These are phyloP conservation scores for Hypoxylon rickii DNA, from an alignment of 495 filamentous ascomycete species.

Conservation along the genomic window DNA sequence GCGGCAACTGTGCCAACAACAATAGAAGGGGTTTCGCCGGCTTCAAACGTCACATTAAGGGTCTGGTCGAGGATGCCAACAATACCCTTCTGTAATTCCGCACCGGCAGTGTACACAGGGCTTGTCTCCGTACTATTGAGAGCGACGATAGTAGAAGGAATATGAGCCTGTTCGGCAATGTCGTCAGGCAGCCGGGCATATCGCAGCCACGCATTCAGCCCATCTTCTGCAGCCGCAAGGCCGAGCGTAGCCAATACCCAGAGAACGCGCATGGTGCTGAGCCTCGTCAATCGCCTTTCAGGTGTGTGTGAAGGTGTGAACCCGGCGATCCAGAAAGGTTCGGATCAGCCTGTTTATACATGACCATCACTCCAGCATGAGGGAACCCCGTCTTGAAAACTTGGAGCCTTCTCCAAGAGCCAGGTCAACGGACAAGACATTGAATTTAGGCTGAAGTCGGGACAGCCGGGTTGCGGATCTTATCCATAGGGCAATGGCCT, in stretches of 20 bases:
- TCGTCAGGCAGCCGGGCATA: slow-evolving; percentile 60
- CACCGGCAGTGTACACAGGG: slow-evolving; percentile 62
- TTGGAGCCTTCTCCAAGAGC: slow-evolving; percentile 17
- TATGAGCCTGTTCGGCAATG: slow-evolving; percentile 35
- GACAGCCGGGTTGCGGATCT: slow-evolving; percentile 8
- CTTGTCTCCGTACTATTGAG: slow-evolving; percentile 57
- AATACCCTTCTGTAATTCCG: slow-evolving; percentile 64
- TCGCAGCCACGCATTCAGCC: slow-evolving; percentile 66
- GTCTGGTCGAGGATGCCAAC: slow-evolving; percentile 56
- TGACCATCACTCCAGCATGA: slow-evolving; percentile 2
- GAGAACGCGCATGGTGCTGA: slow-evolving; percentile 37
- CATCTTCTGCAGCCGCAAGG: slow-evolving; percentile 58
- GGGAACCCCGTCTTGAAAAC: slow-evolving; percentile 14
- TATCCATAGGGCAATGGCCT: slow-evolving; percentile 7
- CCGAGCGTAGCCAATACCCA: slow-evolving; percentile 39
- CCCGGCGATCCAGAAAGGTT: neutral
- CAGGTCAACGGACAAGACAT: slow-evolving; percentile 12
- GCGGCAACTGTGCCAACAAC: slow-evolving; percentile 62
- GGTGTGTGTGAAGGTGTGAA: slow-evolving; percentile 3
- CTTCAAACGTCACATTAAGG: slow-evolving; percentile 40
- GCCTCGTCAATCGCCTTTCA: neutral
- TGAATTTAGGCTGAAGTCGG: slow-evolving; percentile 28
- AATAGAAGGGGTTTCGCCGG: slow-evolving; percentile 43
- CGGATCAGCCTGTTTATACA: slow-evolving; percentile 33
- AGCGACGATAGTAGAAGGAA: slow-evolving; percentile 58